Evolutionary conservation across 2,329 filamentous ascomycete genomes (phyloP).

Genomic region (Sporothrix globosa): DNA sequence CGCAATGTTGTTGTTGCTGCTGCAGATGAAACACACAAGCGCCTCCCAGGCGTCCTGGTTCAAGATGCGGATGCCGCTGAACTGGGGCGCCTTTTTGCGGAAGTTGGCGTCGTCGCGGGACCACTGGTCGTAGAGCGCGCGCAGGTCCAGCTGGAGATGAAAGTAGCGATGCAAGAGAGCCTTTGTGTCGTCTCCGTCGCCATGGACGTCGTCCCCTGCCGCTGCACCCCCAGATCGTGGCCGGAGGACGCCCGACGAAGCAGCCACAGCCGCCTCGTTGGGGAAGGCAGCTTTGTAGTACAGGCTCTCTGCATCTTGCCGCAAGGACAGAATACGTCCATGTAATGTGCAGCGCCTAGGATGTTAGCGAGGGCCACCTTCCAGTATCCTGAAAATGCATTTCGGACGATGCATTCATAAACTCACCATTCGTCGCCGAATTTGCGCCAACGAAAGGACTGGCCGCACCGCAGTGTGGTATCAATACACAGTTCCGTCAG

Average conservation of each 20-base stretch:
- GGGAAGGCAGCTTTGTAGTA: constrained; percentile 76
- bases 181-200: constrained; percentile 65
- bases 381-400: not conserved
- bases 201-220: no score
- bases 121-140: constrained; percentile 82
- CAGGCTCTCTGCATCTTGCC: constrained; percentile 76
- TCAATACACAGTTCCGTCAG: constrained; percentile 89
- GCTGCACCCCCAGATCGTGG: not conserved
- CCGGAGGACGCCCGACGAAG: not conserved
- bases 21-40: constrained; percentile 93
- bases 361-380: not conserved
- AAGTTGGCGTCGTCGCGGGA: constrained; percentile 85
- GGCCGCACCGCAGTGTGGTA: constrained; percentile 90
- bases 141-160: constrained; percentile 77
- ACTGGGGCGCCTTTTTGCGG: constrained; percentile 79
- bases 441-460: constrained; percentile 95
- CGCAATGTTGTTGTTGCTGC: constrained; percentile 96
- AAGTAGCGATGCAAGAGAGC: constrained; percentile 81
- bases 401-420: not conserved
- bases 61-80: constrained; percentile 88
- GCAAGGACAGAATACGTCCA: constrained; percentile 81
- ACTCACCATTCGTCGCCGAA: constrained; percentile 78
- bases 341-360: constrained; percentile 77
- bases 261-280: constrained; percentile 7
- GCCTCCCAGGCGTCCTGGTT: constrained; percentile 97